A percentile compares a stretch with the other conserved stretches of the same genome.
These are phyloP conservation scores for Trametes hirsuta DNA, from an alignment of 1,284 basidiomycete genomes.

Conservation along the genomic window DNA sequence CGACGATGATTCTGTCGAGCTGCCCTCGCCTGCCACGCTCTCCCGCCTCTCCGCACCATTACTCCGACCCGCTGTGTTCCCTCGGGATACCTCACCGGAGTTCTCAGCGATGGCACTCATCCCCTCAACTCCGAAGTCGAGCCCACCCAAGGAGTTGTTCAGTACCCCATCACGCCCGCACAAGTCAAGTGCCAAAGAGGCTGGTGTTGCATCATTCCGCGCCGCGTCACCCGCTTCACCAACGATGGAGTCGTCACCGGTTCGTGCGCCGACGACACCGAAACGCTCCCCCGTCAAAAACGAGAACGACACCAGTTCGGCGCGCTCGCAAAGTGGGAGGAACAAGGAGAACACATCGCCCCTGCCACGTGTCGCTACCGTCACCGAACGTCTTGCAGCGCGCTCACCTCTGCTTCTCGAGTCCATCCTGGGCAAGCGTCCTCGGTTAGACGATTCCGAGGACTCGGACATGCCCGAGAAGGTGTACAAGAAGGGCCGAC, in stretches of 20 bases:
- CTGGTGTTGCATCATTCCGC: background rate
- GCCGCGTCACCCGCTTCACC: constrained; percentile 14
- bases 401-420: constrained; percentile 30
- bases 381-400: constrained; percentile 40
- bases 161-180: constrained; percentile 39
- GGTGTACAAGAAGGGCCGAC: constrained; percentile 34
- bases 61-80: constrained; percentile 12
- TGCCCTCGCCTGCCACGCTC: constrained; percentile 23
- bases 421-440: constrained; percentile 47
- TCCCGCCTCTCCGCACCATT: constrained; percentile 11
- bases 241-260: constrained; percentile 19
- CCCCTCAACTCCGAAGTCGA: constrained; percentile 24
- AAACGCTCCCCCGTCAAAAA: constrained; percentile 26
- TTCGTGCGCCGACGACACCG: constrained; percentile 26
- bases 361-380: constrained; percentile 31
- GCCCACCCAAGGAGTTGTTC: constrained; percentile 17
- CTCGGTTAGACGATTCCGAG: constrained; percentile 31
- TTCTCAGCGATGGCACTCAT: background rate
- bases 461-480: constrained; percentile 28
- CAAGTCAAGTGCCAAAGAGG: constrained; percentile 19
- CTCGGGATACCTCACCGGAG: constrained; percentile 1
- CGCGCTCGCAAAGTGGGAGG: constrained; percentile 17
- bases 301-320: constrained; percentile 17
- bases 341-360: constrained; percentile 56
- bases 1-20: constrained; percentile 22